A percentile compares a stretch with the other conserved stretches of the same genome.
Evolutionary conservation across 1,284 basidiomycete genomes (phyloP).

Genomic region (Thelephora terrestris): DNA sequence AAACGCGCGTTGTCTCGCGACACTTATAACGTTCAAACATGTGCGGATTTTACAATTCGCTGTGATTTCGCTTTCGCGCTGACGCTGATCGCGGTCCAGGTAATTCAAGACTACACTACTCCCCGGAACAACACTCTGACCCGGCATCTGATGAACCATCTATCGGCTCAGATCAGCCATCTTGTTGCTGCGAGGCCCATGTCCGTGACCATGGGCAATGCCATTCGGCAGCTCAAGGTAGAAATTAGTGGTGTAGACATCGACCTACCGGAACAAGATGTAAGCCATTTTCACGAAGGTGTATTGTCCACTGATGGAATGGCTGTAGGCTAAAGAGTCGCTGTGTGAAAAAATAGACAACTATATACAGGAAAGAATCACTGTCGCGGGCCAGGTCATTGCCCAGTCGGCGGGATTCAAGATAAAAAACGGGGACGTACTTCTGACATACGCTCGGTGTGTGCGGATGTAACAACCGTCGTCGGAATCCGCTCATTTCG

Average conservation of each 20-base stretch:
- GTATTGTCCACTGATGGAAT: background rate
- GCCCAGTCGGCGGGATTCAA: conserved; percentile 83
- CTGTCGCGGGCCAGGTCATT: conserved; percentile 90
- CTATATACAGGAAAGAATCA: conserved; percentile 91
- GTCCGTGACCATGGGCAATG: conserved; percentile 95
- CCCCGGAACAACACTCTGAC: conserved; percentile 77
- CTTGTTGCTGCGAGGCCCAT: conserved; percentile 81
- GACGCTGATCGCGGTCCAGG: conserved; percentile 32
- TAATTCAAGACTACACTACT: conserved; percentile 81
- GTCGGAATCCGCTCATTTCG: conserved; percentile 4
- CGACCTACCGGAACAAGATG: conserved; percentile 90
- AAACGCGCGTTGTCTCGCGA: conserved; percentile 86
- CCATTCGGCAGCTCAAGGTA: conserved; percentile 90
- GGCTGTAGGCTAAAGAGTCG: conserved; percentile 71
- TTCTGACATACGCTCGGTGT: conserved; percentile 88
- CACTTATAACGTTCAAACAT: conserved; percentile 73
- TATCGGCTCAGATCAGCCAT: conserved; percentile 87
- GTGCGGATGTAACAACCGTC: conserved; percentile 9
- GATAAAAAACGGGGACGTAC: conserved; percentile 88
- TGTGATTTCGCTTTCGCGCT: conserved; percentile 7
- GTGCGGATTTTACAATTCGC: conserved; percentile 32
- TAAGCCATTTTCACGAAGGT: conserved; percentile 28
- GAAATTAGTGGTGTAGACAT: conserved; percentile 91
- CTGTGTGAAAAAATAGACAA: conserved; percentile 84
- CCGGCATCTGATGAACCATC: conserved; percentile 77